These are phyloP conservation scores for Articulospora tetracladia DNA, from an alignment of 495 filamentous ascomycete species.

Conservation along the genomic window DNA sequence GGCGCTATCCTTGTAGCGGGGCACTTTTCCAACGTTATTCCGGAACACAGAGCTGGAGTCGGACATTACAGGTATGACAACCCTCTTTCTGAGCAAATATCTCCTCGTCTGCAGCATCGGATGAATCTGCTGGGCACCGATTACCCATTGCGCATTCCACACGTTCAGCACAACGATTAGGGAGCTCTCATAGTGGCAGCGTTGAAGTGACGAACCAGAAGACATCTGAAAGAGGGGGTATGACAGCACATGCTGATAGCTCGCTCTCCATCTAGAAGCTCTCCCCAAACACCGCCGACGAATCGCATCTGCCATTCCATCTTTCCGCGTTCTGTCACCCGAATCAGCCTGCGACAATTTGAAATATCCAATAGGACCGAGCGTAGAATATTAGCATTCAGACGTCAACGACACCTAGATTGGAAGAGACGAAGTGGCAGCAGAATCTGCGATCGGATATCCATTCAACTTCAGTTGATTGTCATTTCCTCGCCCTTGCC, in stretches of 20 bases:
- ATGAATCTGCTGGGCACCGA: neutral
- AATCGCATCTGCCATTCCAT: constrained; percentile 4
- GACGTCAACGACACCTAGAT: neutral
- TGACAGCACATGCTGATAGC: constrained; percentile 1
- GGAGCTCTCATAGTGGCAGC: neutral
- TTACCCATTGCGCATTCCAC: neutral
- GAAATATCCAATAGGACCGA: constrained; percentile 16
- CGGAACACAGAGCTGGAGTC: constrained; percentile 12
- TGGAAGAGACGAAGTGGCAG: neutral
- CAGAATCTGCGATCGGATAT: neutral
- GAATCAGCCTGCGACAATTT: neutral
- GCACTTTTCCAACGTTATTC: constrained; percentile 7
- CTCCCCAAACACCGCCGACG: neutral
- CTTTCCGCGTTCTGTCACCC: neutral
- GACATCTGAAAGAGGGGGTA: neutral
- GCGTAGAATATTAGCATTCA: constrained; percentile 8
- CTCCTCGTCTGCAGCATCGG: neutral
- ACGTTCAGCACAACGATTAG: neutral
- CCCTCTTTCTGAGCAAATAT: neutral
- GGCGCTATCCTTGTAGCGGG: constrained; percentile 24
- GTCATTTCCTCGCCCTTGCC: neutral
- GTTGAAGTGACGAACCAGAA: neutral
- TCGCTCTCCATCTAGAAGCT: constrained; percentile 2
- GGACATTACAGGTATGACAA: constrained; percentile 18
- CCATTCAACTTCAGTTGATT: neutral